Base-by-base conservation (phyloP, 306 rosid genomes). In the Begonia fuchsioides region DNA sequence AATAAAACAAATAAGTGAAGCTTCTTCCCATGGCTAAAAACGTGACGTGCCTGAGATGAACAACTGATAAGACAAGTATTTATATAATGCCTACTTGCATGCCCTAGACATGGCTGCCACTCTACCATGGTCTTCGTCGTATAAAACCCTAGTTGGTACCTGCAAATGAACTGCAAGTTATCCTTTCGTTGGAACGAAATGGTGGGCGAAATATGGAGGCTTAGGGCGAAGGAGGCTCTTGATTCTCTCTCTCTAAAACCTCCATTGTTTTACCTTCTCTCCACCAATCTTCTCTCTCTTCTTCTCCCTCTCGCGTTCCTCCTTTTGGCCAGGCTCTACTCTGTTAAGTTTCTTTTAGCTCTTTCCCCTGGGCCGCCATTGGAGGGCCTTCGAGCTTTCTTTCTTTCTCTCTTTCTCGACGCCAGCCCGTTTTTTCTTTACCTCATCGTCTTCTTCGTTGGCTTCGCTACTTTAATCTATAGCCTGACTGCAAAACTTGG, bases 301-400 rank as follows among this genome's bases (percentile, higher is more conserved):
- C 65, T 88, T 51, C 60, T 88, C 32, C 96, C 96, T 4, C 73
- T 76, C 52, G 76, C 96, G 0, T 81, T 88, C 58, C 83, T 88
- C 16, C 86, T 88, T 43, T 67, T 88, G 4, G 70, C 86, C 5
- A 72, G 80, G 43, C 67, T 76, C 47, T 69, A 74, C 12, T 61
- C 40, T 16, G 60, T 65, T 0, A 65, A 58, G 57, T 63, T 59
- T 39, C 77, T 80, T 32, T 2, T 47, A 15, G 26, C 51, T 14
- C 9, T 47, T 0, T 12, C 45, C 32, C 54, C 16, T 15, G 46
- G 6, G 19, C 41, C 15, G 9, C 11, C 26, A 2, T 45, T 63
- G 1, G 49, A 56, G 32, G 6, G 32, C 0, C 10, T 14, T 19
- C 39, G 74, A 11, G 44, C 76, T 7, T 53, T 48, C 49, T 3